Evolutionary conservation across 495 filamentous ascomycete species (phyloP), one percentile per base, ranked within the genome.

Genomic region (Lentithecium fluviatile): DNA sequence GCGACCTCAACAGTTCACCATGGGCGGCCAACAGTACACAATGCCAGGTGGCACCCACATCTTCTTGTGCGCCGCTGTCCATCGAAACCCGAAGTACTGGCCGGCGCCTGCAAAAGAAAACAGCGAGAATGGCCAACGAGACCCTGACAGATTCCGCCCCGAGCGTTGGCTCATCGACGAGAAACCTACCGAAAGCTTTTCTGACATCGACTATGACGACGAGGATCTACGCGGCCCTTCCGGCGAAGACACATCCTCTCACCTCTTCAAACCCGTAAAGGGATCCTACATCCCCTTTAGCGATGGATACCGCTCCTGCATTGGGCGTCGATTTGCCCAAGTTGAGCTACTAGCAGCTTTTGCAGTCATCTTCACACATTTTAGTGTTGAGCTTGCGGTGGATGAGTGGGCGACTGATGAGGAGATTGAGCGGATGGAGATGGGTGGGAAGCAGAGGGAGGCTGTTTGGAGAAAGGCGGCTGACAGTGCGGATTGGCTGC

Each of bases 241-340:
- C 46, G 81, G 79, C 7, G 73, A 72, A 2, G 82, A 86, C 64
- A 83, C 79, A 13, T 77, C 78, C 25, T 73, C 74, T 36, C 72
- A 73, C 21, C 77, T 83, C 52, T 87, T 81, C 74, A 76, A 79
- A 21, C 86, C 86, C 0, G 75, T 77, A 0, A 76, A 80, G n/a
- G 87, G 87, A 1, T 77, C 83, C 1, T 91, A 79, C 65, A 74
- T 91, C 13, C 86, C 90, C 0, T 93, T 91, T 72, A 85, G 82
- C 47, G 87, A 89, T 24, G 88, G 90, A 1, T 75, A 80, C 32
- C 79, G 83, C 57, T 83, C 85, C 61, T 94, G 86, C 74, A 78
- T 84, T 62, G 89, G 80, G 58, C 79, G 81, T 53, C 81, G 82
- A 64, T 89, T 93, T 63, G 88, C 89, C 13, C 86, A 91, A 73